Evolutionary conservation across 1,284 basidiomycete genomes (phyloP), one percentile per base, ranked within the genome.

Genomic region (Puccinia hordei): DNA sequence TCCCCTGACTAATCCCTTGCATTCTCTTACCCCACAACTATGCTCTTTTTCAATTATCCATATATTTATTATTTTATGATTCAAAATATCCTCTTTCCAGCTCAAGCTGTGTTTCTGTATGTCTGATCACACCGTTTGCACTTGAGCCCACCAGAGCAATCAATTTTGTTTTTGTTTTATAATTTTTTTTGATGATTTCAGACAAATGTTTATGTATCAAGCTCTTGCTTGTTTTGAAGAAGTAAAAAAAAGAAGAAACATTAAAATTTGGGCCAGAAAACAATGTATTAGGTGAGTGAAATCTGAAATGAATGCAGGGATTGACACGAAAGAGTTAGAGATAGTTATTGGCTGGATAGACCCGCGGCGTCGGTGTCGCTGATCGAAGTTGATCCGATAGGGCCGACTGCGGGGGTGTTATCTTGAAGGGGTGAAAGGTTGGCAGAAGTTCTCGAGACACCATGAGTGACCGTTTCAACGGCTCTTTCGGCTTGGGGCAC

Each of bases 351-450:
- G 24, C 5, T 24, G 4, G 53, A n/a, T 55, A 24, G 22, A 24
- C 24, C 53, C 12, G 53, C 53, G 19, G 53, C 5, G 24, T 55
- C 24, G 53, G 5, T 24, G 53, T 55, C 53, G 24, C 24, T 24
- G 24, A 27, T 24, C 4, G 53, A 55, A 27, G 53, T 55, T 9
- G 53, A 55, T 24, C 24, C 53, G 4, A 55, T 6, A 55, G 53
- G 53, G 24, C 53, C 53, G 12, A 55, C 24, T 55, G 53, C n/a
- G 8, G 53, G 53, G 53, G 53, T 55, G 53, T 55, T 55, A 24
- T 55, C 53, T 24, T 55, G 53, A n/a, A 55, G 53, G 12, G 53
- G 53, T 24, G 53, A 55, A 55, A 55, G 53, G n/a, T 55, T 55
- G 2, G 53, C 53, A 27, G 53, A n/a, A 6, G 53, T 55, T 55